Base-by-base conservation (phyloP, 805 yeast species). In the Yamadazyma ubonensis region DNA sequence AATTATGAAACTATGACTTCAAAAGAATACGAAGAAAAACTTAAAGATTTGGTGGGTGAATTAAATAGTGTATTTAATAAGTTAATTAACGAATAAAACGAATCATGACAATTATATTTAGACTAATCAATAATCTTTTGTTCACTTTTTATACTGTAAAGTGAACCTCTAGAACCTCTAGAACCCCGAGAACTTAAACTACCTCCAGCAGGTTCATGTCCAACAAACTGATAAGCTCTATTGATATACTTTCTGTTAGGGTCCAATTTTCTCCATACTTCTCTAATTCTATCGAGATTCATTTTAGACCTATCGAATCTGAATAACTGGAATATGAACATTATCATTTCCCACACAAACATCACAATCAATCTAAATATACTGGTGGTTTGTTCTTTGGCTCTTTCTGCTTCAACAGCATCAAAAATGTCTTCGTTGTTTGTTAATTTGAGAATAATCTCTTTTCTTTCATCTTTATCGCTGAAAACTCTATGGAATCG, bases 251-350 rank as follows among this genome's bases (percentile, higher is more conserved):
- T 49, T 35, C 71, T 46, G 42, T 63, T 60, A 2, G 75, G 75
- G 49, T 69, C 75, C 18, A 69, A 53, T 44, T 63, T 61, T 12
- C 46, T 55, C 65, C 73, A 69, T 15, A 59, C 52, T 26, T 54
- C 44, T 48, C 72, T 51, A 36, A 69, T 69, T 37, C 75, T 44
- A 39, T 67, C 72, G 38, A 67, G 52, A 48, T 69, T 68, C 73
- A 69, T 69, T 28, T 59, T 63, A 22, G 66, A 53, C 33, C 71
- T 51, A 46, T 69, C 70, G 45, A 69, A 64, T 33, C 61, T 58
- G 48, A 67, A 61, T 9, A 66, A 30, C 28, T 54, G 63, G 44
- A 63, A 59, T n/a, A 66, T 39, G n/a, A 53, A 54, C 25, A 48
- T 43, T 21, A 67, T 41, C 46, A 61, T 48, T 22, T 67, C 70